Conservation (phyloP, 306 rosid genomes). For the Gillenia trifoliata region DNA sequence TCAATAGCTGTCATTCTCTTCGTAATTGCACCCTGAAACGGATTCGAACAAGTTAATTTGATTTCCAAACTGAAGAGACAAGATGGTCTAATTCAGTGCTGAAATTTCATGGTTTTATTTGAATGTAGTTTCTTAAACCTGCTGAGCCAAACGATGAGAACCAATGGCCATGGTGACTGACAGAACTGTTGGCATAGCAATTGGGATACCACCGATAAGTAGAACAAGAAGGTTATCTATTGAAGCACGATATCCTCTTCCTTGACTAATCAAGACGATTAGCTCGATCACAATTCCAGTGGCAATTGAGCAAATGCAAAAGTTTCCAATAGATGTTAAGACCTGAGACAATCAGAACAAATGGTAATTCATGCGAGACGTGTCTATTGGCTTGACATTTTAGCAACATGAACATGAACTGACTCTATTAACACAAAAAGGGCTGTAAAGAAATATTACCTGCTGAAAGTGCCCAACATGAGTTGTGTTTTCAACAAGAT, state of each 20-base stretch:
- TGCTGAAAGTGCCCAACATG: constrained; percentile 20
- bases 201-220: constrained; percentile 20
- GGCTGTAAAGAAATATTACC: not conserved
- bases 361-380: not conserved
- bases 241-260: not conserved
- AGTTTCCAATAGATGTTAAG: constrained; percentile 12
- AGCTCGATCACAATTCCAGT: constrained; percentile 6
- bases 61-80: not conserved
- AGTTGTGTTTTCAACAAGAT: constrained; percentile 16
- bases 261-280: not conserved
- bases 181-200: constrained; percentile 19
- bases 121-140: constrained; percentile 5
- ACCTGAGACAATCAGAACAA: constrained; percentile 13
- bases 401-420: not conserved
- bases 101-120: not conserved
- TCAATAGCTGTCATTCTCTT: constrained; percentile 17
- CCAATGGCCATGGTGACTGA: constrained; percentile 23
- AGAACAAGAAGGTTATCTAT: constrained; percentile 22
- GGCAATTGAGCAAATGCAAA: constrained; percentile 19
- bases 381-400: not conserved
- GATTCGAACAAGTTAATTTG: not conserved
- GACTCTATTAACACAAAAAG: not conserved
- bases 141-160: constrained; percentile 15
- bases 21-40: constrained; percentile 11
- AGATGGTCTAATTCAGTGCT: not conserved